Base-by-base conservation (phyloP, 2,329 filamentous ascomycete genomes). In the Amauroascus verrucosus region DNA sequence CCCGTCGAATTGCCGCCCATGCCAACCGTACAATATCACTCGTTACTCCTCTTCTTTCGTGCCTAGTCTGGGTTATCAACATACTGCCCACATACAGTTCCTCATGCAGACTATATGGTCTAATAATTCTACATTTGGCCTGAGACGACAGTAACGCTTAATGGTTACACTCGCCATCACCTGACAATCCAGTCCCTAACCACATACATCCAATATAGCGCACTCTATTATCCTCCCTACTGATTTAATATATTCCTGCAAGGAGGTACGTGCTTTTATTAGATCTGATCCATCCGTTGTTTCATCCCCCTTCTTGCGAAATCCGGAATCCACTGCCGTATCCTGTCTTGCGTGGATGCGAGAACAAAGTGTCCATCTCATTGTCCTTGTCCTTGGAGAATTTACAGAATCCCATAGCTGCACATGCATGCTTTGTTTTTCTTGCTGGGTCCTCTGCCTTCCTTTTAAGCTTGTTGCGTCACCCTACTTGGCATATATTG, bases 251-350 rank as follows among this genome's bases (percentile, higher is more conserved):
- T 22, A 22, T 49, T 44, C 16, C 28, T 51, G 37, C 30, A 51
- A 35, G 22, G 43, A 53, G 50, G 50, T 53, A 46, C 43, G 50
- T 53, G 26, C 50, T 47, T 6, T 11, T 28, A 53, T 44, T 16
- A 18, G 26, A 30, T 30, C 28, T 46, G 41, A 53, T 28, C 43
- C 41, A 30, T 46, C 20, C 28, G 38, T 38, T 53, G 50, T 53
- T 53, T 53, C 50, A 49, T 22, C 35, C 41, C 22, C 14, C 16
- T 32, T 26, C 22, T 51, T 43, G 37, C 18, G 26, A 28, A n/a
- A 33, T 43, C 28, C 9, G 38, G 40, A 44, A 37, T 35, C 37
- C 24, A 24, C 35, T 5, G 16, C 38, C 7, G 16, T 16, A 48
- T 44, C 13, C 6, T 41, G 22, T 18, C 33, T 30, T 41, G 24